Conservation (phyloP, 1,139 yeast genomes). For the Blastobotrys malaysiensis region DNA sequence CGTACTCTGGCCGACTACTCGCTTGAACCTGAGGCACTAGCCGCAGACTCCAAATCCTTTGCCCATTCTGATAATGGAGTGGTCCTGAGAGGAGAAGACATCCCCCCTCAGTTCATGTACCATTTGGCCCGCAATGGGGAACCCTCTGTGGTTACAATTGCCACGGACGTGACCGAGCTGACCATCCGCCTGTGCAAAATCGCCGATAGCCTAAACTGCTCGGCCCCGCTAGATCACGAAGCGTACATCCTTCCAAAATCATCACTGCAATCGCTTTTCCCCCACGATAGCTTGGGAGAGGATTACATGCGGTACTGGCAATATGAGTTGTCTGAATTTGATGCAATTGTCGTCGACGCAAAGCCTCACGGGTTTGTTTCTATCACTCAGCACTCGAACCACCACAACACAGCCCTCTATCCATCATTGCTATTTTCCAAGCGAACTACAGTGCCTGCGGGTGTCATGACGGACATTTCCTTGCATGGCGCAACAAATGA, state of each 20-base stretch:
- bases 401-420: not conserved
- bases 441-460: not conserved
- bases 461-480: conserved; percentile 12
- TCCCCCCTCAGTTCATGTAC: not conserved
- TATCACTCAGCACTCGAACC: too few relatives aligned
- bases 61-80: not conserved
- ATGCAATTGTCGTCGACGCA: not conserved
- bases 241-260: not conserved
- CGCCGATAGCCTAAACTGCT: not conserved
- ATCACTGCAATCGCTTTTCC: not conserved
- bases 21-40: not conserved
- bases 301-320: not conserved
- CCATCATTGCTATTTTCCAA: not conserved
- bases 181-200: not conserved
- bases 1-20: not conserved
- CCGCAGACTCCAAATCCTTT: not conserved
- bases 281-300: not conserved
- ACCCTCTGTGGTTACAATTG: not conserved
- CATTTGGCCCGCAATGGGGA: not conserved
- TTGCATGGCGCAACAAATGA: conserved; percentile 13
- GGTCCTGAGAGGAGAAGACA: not conserved
- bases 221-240: not conserved
- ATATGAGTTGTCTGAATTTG: not conserved
- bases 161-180: not conserved
- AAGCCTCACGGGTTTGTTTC: not conserved